Evolutionary conservation across 2,329 filamentous ascomycete species (phyloP).

Genomic region (Aspergillus quadrilineatus): DNA sequence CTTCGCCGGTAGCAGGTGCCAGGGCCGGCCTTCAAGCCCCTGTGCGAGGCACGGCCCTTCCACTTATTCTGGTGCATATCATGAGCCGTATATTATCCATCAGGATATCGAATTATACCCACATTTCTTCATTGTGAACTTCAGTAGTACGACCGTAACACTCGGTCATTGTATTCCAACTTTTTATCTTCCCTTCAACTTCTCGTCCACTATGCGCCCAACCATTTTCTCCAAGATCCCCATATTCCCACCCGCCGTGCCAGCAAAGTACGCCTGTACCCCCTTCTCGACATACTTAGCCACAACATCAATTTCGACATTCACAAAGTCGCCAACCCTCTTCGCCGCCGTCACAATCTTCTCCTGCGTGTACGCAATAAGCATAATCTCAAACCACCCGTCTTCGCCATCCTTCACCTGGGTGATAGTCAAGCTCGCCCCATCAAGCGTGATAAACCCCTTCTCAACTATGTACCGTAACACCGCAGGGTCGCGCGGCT

Average conservation of each 20-base stretch:
- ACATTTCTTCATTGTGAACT: constrained; percentile 7
- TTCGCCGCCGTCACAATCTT: constrained; percentile 81
- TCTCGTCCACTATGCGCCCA: constrained; percentile 71
- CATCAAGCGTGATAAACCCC: constrained; percentile 91
- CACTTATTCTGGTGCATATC: not conserved
- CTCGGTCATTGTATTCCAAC: not conserved
- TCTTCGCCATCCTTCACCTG: constrained; percentile 74
- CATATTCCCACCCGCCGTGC: constrained; percentile 38
- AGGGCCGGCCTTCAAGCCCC: not conserved
- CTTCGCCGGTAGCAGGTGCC: not conserved
- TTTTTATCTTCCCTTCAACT: constrained; percentile 47
- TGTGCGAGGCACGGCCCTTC: not conserved
- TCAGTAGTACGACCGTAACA: not conserved
- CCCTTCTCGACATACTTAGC: constrained; percentile 71
- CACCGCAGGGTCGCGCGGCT: constrained; percentile 66
- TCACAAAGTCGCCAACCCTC: constrained; percentile 75
- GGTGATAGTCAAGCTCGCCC: constrained; percentile 90
- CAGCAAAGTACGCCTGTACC: constrained; percentile 71
- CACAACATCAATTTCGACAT: constrained; percentile 89
- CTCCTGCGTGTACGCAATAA: constrained; percentile 95
- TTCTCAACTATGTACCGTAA: constrained; percentile 92
- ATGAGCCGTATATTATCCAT: not conserved
- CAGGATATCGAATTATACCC: constrained; percentile 20
- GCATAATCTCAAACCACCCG: constrained; percentile 93
- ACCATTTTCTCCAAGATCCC: constrained; percentile 70